Conservation (phyloP, 2,329 filamentous ascomycete genomes). For the Fusarium sp. region DNA sequence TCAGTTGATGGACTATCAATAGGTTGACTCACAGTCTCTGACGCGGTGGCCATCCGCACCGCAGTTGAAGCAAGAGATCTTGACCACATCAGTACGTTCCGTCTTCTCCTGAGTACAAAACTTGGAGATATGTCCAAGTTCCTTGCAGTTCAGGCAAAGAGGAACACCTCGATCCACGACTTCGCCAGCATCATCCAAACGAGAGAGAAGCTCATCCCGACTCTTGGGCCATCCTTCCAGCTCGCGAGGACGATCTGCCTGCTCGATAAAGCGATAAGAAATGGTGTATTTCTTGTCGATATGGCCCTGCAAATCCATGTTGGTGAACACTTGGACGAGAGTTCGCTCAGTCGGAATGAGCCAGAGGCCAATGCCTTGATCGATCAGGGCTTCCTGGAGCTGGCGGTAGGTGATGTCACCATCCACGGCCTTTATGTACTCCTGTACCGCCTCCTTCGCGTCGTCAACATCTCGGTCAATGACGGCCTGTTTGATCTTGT, state of each 20-base stretch:
- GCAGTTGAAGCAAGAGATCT: slow-evolving; percentile 74
- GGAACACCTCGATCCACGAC: slow-evolving; percentile 67
- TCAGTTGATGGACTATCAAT: not conserved
- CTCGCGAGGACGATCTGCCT: slow-evolving; percentile 68
- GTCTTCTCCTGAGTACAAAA: slow-evolving; percentile 67
- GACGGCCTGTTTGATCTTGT: slow-evolving; percentile 62
- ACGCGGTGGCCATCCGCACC: slow-evolving; percentile 71
- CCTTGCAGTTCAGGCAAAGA: slow-evolving; percentile 72
- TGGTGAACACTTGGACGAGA: slow-evolving; percentile 67
- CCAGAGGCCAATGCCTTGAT: slow-evolving; percentile 63
- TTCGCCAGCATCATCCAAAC: slow-evolving; percentile 74
- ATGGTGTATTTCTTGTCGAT: slow-evolving; percentile 72
- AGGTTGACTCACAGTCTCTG: slow-evolving; percentile 70
- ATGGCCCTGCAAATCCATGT: slow-evolving; percentile 78
- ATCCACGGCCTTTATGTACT: slow-evolving; percentile 68
- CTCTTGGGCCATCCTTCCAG: slow-evolving; percentile 68
- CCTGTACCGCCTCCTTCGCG: slow-evolving; percentile 66
- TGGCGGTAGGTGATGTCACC: slow-evolving; percentile 68
- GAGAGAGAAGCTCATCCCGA: slow-evolving; percentile 68
- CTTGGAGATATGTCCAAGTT: slow-evolving; percentile 71
- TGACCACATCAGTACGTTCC: slow-evolving; percentile 57
- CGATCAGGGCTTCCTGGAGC: slow-evolving; percentile 70
- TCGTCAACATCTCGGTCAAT: slow-evolving; percentile 68
- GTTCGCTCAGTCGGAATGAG: slow-evolving; percentile 71
- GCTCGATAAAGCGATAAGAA: slow-evolving; percentile 68